Percentiles rank a stretch among this genome's conserved stretches.
Conservation (phyloP, 2,329 filamentous ascomycete species). For the Aaosphaeria pasadenensis region DNA sequence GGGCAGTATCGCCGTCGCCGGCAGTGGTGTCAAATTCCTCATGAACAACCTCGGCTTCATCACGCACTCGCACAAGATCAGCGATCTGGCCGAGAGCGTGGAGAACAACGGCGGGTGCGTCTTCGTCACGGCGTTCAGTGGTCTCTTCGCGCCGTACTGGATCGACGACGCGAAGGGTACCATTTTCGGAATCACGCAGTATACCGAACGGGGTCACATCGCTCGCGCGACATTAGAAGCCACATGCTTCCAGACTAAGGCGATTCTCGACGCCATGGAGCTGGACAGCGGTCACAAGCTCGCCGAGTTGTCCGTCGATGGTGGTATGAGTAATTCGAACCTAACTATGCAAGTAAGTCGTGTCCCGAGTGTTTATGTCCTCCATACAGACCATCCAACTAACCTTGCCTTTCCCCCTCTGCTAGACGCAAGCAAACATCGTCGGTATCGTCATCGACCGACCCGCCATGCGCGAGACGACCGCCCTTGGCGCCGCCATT, state of each 20-base stretch:
- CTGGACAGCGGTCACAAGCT: constrained; percentile 77
- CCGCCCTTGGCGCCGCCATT: constrained; percentile 82
- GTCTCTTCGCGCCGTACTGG: constrained; percentile 91
- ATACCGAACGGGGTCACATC: constrained; percentile 82
- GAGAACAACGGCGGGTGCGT: constrained; percentile 79
- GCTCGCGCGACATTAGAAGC: constrained; percentile 87
- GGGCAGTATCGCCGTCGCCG: constrained; percentile 79
- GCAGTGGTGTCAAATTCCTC: constrained; percentile 70
- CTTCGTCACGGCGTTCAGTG: constrained; percentile 86
- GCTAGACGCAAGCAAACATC: constrained; percentile 75
- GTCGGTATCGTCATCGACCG: constrained; percentile 80
- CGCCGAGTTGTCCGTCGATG: constrained; percentile 75
- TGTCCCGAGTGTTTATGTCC: constrained; percentile 2
- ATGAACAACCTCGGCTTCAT: constrained; percentile 65
- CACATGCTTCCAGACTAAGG: constrained; percentile 88
- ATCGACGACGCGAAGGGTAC: constrained; percentile 90
- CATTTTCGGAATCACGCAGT: constrained; percentile 76
- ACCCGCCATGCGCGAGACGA: constrained; percentile 87
- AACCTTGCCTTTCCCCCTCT: constrained; percentile 4
- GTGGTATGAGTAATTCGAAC: constrained; percentile 84
- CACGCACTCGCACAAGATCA: constrained; percentile 60
- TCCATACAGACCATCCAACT: constrained; percentile 9
- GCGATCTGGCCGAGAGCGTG: constrained; percentile 61
- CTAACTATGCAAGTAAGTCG: constrained; percentile 71
- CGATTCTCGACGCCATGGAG: constrained; percentile 89